Conservation (phyloP, 345 rosid species). For the Pistacia vera region DNA sequence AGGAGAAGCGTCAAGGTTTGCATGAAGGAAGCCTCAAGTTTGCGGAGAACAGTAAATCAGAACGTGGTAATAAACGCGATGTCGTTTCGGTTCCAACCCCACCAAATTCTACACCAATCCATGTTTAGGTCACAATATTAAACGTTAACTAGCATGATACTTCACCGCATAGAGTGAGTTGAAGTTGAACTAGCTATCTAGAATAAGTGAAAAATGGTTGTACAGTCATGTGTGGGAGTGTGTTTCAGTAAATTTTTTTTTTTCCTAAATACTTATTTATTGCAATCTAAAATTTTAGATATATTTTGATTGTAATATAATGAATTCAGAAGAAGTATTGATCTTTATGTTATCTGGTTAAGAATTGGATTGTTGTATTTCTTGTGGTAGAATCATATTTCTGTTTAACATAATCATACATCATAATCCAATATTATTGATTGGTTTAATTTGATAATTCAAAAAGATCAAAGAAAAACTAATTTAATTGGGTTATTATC, state of each 20-base stretch:
- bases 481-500: no score
- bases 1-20: slow-evolving; percentile 60
- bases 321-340: background rate
- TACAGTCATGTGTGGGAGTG: background rate
- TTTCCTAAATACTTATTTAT: no score
- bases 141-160: background rate
- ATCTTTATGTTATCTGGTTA: slow-evolving; percentile 1
- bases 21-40: slow-evolving; percentile 66
- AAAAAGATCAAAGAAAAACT: no score
- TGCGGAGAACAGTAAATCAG: slow-evolving; percentile 71
- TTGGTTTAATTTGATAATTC: no score
- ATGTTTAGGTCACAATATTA: slow-evolving; percentile 32
- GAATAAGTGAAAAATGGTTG: slow-evolving; percentile 1
- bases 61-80: slow-evolving; percentile 47
- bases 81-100: slow-evolving; percentile 50
- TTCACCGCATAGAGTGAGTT: background rate
- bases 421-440: no score
- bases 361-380: background rate
- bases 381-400: background rate
- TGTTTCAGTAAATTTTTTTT: no score
- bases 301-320: background rate
- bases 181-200: background rate
- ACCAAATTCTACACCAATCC: slow-evolving; percentile 39
- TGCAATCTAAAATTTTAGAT: no score
- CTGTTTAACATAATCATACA: no score